A percentile compares a stretch with the other conserved stretches of the same genome.
phyloP scores from a whole-genome alignment of 768 basidiomycete genomes.

The Fibroporia radiculosa region DNA sequence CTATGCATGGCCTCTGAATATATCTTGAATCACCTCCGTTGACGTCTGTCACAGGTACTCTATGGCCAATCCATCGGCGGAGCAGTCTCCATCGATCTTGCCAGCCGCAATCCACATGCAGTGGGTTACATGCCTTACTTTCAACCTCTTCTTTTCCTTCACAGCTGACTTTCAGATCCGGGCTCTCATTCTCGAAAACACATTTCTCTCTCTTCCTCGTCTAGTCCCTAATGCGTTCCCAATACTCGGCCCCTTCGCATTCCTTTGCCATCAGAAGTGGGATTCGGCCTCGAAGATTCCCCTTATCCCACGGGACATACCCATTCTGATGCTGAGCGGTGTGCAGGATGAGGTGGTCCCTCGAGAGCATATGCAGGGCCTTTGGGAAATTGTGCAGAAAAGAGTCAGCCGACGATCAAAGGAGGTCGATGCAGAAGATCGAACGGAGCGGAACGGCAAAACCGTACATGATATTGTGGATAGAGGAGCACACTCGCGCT shows the following conservation, averaged over 20 bases:
- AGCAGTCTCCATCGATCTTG: conserved; percentile 85
- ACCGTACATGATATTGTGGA: conserved; percentile 4
- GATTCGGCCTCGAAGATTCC: conserved; percentile 59
- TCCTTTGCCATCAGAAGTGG: conserved; percentile 86
- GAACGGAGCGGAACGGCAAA: conserved; percentile 9
- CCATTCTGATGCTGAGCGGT: conserved; percentile 82
- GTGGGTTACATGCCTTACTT: conserved; percentile 27
- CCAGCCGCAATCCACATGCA: conserved; percentile 64
- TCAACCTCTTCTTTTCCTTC: background rate
- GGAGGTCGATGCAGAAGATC: conserved; percentile 7
- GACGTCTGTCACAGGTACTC: conserved; percentile 38
- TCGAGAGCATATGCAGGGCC: conserved; percentile 63
- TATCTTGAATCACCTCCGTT: background rate
- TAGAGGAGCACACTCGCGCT: conserved; percentile 8
- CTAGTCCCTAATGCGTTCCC: conserved; percentile 82
- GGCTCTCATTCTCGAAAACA: conserved; percentile 88
- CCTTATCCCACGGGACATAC: conserved; percentile 53
- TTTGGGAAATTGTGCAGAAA: conserved; percentile 51
- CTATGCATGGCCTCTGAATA: background rate
- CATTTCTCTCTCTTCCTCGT: conserved; percentile 77
- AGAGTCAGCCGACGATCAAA: conserved; percentile 10
- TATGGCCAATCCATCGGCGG: conserved; percentile 91
- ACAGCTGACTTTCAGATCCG: conserved; percentile 38
- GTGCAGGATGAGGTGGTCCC: conserved; percentile 66
- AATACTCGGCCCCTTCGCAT: conserved; percentile 59